These are phyloP conservation scores for Mycosarcoma mackinlayi DNA, from an alignment of 1,284 basidiomycete species.

Conservation along the genomic window DNA sequence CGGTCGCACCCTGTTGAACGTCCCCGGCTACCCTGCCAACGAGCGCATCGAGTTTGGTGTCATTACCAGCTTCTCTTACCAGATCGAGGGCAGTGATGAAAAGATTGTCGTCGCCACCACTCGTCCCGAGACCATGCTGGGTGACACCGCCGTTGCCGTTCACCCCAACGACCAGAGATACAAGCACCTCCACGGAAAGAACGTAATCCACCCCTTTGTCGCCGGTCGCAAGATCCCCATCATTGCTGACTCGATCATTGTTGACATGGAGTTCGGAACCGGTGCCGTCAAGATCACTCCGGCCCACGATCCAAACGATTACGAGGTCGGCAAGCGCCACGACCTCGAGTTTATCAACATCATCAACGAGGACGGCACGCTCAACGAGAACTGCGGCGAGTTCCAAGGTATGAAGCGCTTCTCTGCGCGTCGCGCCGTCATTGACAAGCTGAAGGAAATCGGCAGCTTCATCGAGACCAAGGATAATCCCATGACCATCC, in stretches of 20 bases:
- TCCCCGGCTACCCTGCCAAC: slow-evolving; percentile 92
- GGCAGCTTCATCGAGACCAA: slow-evolving; percentile 91
- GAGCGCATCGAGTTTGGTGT: slow-evolving; percentile 98
- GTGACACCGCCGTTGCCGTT: slow-evolving; percentile 96
- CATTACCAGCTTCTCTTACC: slow-evolving; percentile 94
- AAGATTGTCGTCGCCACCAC: slow-evolving; percentile 94
- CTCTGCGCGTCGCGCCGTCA: slow-evolving; percentile 86
- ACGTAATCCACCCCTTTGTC: slow-evolving; percentile 89
- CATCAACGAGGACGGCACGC: slow-evolving; percentile 95
- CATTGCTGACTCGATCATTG: slow-evolving; percentile 83
- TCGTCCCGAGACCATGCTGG: slow-evolving; percentile 98
- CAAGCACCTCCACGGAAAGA: slow-evolving; percentile 94
- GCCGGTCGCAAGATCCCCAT: slow-evolving; percentile 84
- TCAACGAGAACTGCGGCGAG: slow-evolving; percentile 88
- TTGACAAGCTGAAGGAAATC: slow-evolving; percentile 85
- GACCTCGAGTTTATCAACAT: slow-evolving; percentile 94
- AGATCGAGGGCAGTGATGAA: slow-evolving; percentile 86
- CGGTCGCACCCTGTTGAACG: slow-evolving; percentile 86
- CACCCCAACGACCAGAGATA: slow-evolving; percentile 95
- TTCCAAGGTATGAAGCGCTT: slow-evolving; percentile 85
- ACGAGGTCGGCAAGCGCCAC: slow-evolving; percentile 90
- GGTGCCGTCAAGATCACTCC: slow-evolving; percentile 99
- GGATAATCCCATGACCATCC: slow-evolving; percentile 72
- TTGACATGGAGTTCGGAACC: slow-evolving; percentile 97
- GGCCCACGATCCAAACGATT: slow-evolving; percentile 98